Evolutionary conservation across 176 grass and related monocot genomes (phyloP).

Genomic region (Thinopyrum elongatum): DNA sequence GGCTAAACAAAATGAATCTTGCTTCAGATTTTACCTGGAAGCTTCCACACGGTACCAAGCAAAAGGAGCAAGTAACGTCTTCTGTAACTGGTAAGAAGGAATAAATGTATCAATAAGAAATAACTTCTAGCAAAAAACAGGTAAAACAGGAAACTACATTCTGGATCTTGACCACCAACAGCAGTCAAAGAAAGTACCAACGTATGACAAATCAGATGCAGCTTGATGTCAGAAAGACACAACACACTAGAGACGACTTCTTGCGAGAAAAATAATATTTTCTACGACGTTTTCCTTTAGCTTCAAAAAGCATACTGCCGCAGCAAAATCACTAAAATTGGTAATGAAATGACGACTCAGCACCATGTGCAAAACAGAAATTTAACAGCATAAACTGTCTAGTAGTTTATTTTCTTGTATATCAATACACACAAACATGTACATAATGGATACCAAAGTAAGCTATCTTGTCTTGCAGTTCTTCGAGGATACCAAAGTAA

Average conservation of each 20-base stretch:
- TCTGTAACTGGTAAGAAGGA: constrained; percentile 68
- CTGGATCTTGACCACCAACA: neutral
- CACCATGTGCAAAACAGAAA: constrained; percentile 1
- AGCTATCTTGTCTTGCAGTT: neutral
- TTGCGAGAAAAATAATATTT: neutral
- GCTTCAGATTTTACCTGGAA: constrained; percentile 61
- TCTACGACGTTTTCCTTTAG: neutral
- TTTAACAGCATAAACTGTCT: neutral
- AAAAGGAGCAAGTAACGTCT: constrained; percentile 78
- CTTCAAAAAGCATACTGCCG: neutral
- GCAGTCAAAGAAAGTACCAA: constrained; percentile 6
- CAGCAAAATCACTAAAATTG: neutral
- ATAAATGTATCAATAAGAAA: constrained; percentile 24
- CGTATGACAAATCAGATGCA: constrained; percentile 4
- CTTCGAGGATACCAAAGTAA: neutral
- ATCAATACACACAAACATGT: neutral
- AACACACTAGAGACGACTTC: neutral
- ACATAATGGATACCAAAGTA: neutral
- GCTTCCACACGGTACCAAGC: constrained; percentile 73
- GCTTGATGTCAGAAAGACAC: neutral
- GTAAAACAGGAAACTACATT: neutral
- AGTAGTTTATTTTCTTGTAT: neutral
- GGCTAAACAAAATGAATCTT: neutral
- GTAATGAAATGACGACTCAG: neutral
- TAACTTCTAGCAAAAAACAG: neutral